Evolutionary conservation across 495 filamentous ascomycete genomes (phyloP).

Genomic region (Gamarada debralockiae): DNA sequence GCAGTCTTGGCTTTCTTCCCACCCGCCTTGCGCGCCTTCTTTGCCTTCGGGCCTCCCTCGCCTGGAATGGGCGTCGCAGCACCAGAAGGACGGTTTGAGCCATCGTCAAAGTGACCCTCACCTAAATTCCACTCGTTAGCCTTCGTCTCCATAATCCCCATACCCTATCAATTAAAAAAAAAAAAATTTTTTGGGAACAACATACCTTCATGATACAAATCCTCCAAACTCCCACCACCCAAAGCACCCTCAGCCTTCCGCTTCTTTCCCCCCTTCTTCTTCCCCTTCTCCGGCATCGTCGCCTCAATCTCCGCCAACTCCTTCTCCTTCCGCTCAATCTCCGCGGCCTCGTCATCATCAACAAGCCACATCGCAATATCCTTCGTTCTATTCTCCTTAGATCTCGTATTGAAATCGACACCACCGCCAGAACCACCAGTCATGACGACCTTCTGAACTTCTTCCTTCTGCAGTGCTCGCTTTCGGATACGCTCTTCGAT

Average conservation of each 20-base stretch:
- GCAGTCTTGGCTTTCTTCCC: conserved; percentile 85
- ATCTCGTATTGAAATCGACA: conserved; percentile 91
- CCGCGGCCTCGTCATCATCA: conserved; percentile 88
- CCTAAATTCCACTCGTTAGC: conserved; percentile 45
- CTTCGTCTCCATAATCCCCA: conserved; percentile 7
- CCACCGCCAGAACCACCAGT: conserved; percentile 77
- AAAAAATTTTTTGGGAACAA: too few relatives aligned
- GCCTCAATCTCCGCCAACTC: conserved; percentile 63
- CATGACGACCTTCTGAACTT: conserved; percentile 98
- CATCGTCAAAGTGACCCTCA: conserved; percentile 91
- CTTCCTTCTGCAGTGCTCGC: conserved; percentile 96
- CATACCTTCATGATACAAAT: conserved; percentile 98
- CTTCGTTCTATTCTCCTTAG: conserved; percentile 86
- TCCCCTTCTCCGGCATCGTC: conserved; percentile 46
- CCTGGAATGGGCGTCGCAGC: conserved; percentile 72
- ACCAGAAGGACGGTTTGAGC: conserved; percentile 72
- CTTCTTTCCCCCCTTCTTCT: conserved; percentile 66
- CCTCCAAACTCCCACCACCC: conserved; percentile 70
- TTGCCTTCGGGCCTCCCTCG: conserved; percentile 37
- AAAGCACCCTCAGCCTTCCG: conserved; percentile 47
- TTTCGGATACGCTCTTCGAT: conserved; percentile 99
- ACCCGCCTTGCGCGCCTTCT: conserved; percentile 37
- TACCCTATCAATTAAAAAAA: neutral
- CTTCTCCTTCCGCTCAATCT: conserved; percentile 85
- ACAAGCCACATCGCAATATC: conserved; percentile 97